Evolutionary conservation across 345 rosid species (phyloP).

Genomic region (Pelargonium nanum): DNA sequence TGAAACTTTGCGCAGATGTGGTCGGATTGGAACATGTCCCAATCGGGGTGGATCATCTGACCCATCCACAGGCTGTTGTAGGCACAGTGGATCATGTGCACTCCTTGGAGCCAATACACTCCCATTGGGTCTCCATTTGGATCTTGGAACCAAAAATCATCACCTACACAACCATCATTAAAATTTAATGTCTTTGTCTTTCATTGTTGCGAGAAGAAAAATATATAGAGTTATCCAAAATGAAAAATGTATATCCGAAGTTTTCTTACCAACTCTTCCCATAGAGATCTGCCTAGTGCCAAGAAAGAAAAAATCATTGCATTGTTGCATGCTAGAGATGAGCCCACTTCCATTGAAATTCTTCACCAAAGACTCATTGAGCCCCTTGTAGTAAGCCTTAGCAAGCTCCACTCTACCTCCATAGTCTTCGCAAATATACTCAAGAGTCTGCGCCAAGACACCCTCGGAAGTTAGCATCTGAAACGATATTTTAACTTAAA

Average conservation of each 20-base stretch:
- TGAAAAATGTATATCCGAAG: too few relatives aligned
- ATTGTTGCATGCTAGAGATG: slow-evolving; percentile 83
- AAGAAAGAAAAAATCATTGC: slow-evolving; percentile 84
- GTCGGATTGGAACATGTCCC: slow-evolving; percentile 98
- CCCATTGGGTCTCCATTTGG: slow-evolving; percentile 89
- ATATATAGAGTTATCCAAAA: too few relatives aligned
- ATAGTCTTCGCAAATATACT: slow-evolving; percentile 56
- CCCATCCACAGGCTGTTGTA: slow-evolving; percentile 97
- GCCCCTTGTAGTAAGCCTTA: slow-evolving; percentile 55
- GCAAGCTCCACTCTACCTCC: slow-evolving; percentile 83
- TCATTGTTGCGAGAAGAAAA: too few relatives aligned
- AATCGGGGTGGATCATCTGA: slow-evolving; percentile 75
- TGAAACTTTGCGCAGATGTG: slow-evolving; percentile 80
- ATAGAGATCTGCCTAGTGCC: slow-evolving; percentile 72
- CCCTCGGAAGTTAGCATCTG: background rate
- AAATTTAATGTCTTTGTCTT: background rate
- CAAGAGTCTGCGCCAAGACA: slow-evolving; percentile 35
- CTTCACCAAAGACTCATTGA: slow-evolving; percentile 50
- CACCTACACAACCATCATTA: slow-evolving; percentile 31
- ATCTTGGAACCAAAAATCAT: slow-evolving; percentile 93
- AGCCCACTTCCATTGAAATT: slow-evolving; percentile 72
- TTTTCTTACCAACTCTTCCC: slow-evolving; percentile 80
- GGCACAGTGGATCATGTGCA: slow-evolving; percentile 83
- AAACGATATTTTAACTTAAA: too few relatives aligned
- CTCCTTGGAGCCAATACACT: slow-evolving; percentile 82